Base-by-base conservation (phyloP, 257 asterid species). In the Penstemon newberryi region DNA sequence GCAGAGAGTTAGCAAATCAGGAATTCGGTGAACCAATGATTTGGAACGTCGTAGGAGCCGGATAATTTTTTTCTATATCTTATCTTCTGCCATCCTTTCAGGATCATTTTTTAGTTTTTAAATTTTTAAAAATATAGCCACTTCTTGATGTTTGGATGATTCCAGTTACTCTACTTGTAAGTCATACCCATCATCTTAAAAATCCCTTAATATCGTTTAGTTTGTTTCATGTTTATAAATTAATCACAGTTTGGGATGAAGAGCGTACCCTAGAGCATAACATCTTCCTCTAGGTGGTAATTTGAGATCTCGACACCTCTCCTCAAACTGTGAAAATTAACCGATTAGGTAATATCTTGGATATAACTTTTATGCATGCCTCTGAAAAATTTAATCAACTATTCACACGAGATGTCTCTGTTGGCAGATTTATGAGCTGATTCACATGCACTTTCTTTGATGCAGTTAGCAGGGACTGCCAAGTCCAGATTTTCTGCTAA, bases 401-500 rank as follows among this genome's bases (percentile, higher is more conserved):
- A 44, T 40, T 66, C 45, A 9, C 13, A 25, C 52, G 39, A 36
- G 40, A 10, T 49, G 13, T 66, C 70, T 55, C 5, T 67, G 43
- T 58, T 15, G 56, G 45, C 40, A 50, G 47, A 42, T 41, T 64
- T 62, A 58, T 39, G 37, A 70, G 60, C 68, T 79, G 63, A 73
- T 70, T 65, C 44, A 46, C 62, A 58, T 41, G 2, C 12, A 59
- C 38, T 68, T 68, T 60, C 46, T 65, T 47, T 71, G 61, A 60
- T 73, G 77, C 86, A 93, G 99, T 79, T 93, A 74, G 99, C 97
- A 60, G 97, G 96, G 69, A 81, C 87, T 2, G 97, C 99, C 53
- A 93, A 93, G 80, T 90, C 96, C 55, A 88, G 96, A 82, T 93
- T 93, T 80, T 93, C 99, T 33, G 99, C 96, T 5, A 93, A 93